A percentile compares a stretch with the other conserved stretches of the same genome.
These are phyloP conservation scores for Solanum lignicaule DNA, from an alignment of 257 asterid species.

Conservation along the genomic window DNA sequence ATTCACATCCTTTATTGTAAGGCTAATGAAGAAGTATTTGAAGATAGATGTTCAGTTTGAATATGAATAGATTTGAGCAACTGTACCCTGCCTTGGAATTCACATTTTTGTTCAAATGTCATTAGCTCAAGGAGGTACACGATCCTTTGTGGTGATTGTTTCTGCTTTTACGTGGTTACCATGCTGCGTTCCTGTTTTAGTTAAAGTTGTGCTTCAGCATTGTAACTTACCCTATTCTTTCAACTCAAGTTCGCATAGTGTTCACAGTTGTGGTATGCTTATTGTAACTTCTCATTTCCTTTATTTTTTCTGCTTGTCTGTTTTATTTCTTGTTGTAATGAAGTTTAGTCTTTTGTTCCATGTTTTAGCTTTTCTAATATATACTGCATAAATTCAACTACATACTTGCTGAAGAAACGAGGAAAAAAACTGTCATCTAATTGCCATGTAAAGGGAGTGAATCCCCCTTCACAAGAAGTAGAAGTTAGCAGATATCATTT, in stretches of 20 bases:
- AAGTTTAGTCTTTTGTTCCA: background rate
- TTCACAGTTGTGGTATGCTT: background rate
- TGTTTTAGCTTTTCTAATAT: background rate
- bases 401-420: background rate
- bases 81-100: background rate
- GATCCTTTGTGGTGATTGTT: background rate
- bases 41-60: constrained; percentile 68
- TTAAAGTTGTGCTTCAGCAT: background rate
- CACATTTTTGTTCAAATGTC: background rate
- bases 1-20: constrained; percentile 61
- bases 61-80: constrained; percentile 38
- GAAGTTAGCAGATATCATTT: background rate
- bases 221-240: background rate
- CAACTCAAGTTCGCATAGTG: background rate
- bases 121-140: background rate
- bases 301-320: background rate
- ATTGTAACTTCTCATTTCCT: background rate
- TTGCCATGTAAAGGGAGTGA: background rate
- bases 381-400: background rate
- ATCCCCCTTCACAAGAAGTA: background rate
- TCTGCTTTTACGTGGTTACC: background rate
- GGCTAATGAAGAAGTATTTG: constrained; percentile 62
- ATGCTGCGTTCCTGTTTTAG: background rate
- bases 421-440: background rate
- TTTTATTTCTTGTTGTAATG: background rate